Evolutionary conservation across 345 rosid species (phyloP), one percentile per base, ranked within the genome.

Genomic region (Eucalyptus marginata): DNA sequence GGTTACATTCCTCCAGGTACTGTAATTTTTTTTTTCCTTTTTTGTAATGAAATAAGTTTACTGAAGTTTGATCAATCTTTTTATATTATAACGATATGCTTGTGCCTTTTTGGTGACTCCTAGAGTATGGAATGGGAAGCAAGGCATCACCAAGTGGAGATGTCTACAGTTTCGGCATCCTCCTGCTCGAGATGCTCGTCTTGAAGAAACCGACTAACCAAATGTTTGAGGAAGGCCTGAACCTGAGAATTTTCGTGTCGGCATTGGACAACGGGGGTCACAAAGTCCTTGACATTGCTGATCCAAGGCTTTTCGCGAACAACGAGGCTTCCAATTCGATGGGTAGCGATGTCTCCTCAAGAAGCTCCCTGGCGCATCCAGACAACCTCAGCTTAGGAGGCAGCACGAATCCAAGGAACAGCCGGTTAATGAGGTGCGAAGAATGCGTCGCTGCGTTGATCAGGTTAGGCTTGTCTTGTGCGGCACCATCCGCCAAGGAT

Each of bases 1-100:
- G 89, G 89, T 36, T 90, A 85, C 71, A 86, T 88, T 29, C 86
- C 88, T 88, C 91, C 91, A 86, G 91, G 89, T 90, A 76, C 87
- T 14, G 9, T 13, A 29, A 27, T 62, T 16, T 20, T 17, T 47
- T 47, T 44, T 29, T 31, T 22, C 17, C 7, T 52, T 51, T 51
- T 51, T 50, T 50, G 14, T 54, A 31, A 49, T 46, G 20, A 9
- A 18, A 46, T 5, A 33, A 36, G 14, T 54, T 15, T 62, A 10
- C 8, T 4, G 20, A 52, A 2, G 29, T 15, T 59, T 31, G 16
- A 17, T 33, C 7, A 13, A 47, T 27, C 47, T 49, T 52, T 24
- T 27, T 17, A 31, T 49, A 5, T 8, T 36, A 66, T 36, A 66
- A 47, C 12, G 43, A 44, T 27, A 25, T 27, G 31, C 31, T 27